Evolutionary conservation across 1,139 yeast genomes (phyloP).

Genomic region (Diutina rugosa): DNA sequence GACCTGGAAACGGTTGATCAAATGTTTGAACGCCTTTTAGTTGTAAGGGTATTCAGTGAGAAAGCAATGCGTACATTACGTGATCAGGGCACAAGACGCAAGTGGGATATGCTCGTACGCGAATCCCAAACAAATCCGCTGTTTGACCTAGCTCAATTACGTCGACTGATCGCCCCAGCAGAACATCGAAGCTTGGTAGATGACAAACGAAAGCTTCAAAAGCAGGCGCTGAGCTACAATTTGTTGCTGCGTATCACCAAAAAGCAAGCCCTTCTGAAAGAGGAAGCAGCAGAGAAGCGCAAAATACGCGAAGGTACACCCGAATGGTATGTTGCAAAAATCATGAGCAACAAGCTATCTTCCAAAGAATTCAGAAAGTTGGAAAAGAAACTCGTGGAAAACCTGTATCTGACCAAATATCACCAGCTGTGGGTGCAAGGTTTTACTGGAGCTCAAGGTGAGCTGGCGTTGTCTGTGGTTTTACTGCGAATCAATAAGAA

Average conservation of each 20-base stretch:
- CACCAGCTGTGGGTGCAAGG: slow-evolving; percentile 17
- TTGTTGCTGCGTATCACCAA: neutral
- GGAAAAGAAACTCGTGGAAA: slow-evolving; percentile 16
- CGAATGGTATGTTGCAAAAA: slow-evolving; percentile 28
- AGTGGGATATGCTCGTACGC: slow-evolving; percentile 33
- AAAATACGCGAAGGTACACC: slow-evolving; percentile 24
- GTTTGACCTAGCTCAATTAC: slow-evolving; percentile 16
- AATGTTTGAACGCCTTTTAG: slow-evolving; percentile 24
- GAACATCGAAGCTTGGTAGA: neutral
- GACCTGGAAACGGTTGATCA: slow-evolving; percentile 21
- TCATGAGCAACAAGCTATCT: slow-evolving; percentile 22
- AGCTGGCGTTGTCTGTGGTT: slow-evolving; percentile 29
- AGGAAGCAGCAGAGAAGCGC: slow-evolving; percentile 3
- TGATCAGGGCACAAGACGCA: slow-evolving; percentile 16
- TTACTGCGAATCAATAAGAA: slow-evolving; percentile 15
- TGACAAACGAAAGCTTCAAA: neutral
- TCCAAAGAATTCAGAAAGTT: slow-evolving; percentile 22
- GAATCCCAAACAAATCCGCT: slow-evolving; percentile 25
- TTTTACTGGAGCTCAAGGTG: slow-evolving; percentile 30
- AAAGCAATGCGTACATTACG: slow-evolving; percentile 9
- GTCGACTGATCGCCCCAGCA: neutral
- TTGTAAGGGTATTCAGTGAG: slow-evolving; percentile 25
- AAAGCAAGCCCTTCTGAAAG: neutral
- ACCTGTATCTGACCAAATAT: slow-evolving; percentile 6
- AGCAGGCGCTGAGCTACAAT: neutral